Percentiles rank a stretch among this genome's conserved stretches.
These are phyloP conservation scores for Suillus fuscotomentosus DNA, from an alignment of 768 basidiomycete genomes.

Conservation along the genomic window DNA sequence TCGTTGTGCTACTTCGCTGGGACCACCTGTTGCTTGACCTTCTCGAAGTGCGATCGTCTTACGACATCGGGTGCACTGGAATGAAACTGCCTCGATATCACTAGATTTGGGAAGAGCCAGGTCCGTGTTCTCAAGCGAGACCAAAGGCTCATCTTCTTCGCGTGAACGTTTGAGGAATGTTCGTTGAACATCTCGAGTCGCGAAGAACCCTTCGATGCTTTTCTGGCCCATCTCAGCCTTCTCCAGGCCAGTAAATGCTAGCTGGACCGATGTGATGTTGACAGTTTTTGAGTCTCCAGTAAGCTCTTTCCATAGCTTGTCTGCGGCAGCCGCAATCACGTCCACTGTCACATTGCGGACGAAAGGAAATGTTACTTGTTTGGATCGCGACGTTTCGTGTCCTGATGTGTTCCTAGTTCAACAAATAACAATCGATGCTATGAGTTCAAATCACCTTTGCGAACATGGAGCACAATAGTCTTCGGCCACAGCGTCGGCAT, in stretches of 20 bases:
- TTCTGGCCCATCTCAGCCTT: slow-evolving; percentile 74
- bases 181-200: slow-evolving; percentile 23
- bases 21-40: slow-evolving; percentile 16
- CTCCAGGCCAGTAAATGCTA: slow-evolving; percentile 81
- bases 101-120: not conserved
- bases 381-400: slow-evolving; percentile 66
- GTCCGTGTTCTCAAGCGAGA: not conserved
- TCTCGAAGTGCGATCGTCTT: slow-evolving; percentile 40
- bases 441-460: slow-evolving; percentile 51
- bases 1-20: slow-evolving; percentile 29
- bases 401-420: slow-evolving; percentile 40
- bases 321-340: slow-evolving; percentile 68
- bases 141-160: slow-evolving; percentile 25
- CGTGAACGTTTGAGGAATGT: slow-evolving; percentile 38
- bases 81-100: slow-evolving; percentile 32
- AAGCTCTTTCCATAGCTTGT: slow-evolving; percentile 86
- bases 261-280: slow-evolving; percentile 69
- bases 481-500: slow-evolving; percentile 89
- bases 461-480: slow-evolving; percentile 75
- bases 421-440: not conserved
- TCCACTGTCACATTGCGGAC: slow-evolving; percentile 72
- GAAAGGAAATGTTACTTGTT: slow-evolving; percentile 88
- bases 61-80: slow-evolving; percentile 59
- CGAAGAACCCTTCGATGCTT: slow-evolving; percentile 87
- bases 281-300: slow-evolving; percentile 54